These are phyloP conservation scores for Lagenaria siceraria DNA, from an alignment of 306 rosid genomes.

Conservation along the genomic window DNA sequence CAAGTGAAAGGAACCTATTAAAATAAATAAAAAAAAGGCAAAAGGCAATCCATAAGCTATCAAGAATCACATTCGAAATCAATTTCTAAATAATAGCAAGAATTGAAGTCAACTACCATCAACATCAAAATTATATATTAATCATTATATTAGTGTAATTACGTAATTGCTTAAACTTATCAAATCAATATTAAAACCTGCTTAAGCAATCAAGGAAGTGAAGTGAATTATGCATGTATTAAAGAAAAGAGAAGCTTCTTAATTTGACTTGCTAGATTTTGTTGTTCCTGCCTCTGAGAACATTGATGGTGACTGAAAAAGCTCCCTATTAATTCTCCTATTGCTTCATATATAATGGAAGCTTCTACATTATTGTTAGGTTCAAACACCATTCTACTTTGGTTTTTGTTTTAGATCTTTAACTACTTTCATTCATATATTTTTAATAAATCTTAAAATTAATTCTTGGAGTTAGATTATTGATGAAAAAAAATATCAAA, in stretches of 20 bases:
- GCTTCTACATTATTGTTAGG: no score
- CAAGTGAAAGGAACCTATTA: neutral
- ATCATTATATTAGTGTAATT: neutral
- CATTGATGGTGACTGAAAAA: neutral
- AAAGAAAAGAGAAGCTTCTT: no score
- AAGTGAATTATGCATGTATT: conserved; percentile 4
- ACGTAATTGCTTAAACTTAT: conserved; percentile 1
- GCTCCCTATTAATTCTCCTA: neutral
- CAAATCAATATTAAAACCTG: neutral
- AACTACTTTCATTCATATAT: no score
- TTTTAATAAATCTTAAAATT: no score
- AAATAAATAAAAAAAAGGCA: conserved; percentile 4
- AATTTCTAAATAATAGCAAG: neutral
- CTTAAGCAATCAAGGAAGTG: conserved; percentile 1
- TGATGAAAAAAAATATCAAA: no score
- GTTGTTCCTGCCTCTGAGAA: neutral
- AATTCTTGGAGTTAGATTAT: no score
- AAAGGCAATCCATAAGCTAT: neutral
- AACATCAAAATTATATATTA: conserved; percentile 1
- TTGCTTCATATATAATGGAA: neutral
- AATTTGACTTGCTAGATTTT: neutral
- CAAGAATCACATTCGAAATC: neutral
- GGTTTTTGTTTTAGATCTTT: no score
- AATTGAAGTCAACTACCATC: conserved; percentile 10
- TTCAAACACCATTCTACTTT: no score